Evolutionary conservation across 345 rosid genomes (phyloP).

Genomic region (Acer saccharum): DNA sequence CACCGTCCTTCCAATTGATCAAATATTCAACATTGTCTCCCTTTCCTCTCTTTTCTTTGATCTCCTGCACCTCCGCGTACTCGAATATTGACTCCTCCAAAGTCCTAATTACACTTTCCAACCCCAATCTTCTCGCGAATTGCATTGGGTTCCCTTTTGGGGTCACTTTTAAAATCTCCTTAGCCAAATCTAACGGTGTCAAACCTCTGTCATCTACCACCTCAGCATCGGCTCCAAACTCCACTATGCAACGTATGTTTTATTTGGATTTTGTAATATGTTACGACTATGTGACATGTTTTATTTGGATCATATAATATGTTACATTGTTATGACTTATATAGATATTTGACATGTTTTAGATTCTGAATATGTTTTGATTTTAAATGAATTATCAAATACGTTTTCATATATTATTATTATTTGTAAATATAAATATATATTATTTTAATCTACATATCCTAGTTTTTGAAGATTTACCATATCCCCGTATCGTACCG

Average conservation of each 20-base stretch:
- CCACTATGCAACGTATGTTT: slow-evolving; percentile 65
- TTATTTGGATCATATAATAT: too few species aligned
- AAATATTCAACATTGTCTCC: slow-evolving; percentile 69
- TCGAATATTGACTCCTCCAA: slow-evolving; percentile 66
- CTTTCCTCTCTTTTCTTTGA: slow-evolving; percentile 80
- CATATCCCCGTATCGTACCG: too few species aligned
- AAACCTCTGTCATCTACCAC: slow-evolving; percentile 66
- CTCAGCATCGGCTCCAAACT: slow-evolving; percentile 74
- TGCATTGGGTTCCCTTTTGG: slow-evolving; percentile 86
- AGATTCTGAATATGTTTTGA: too few species aligned
- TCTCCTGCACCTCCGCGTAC: slow-evolving; percentile 81
- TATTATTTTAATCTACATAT: too few species aligned
- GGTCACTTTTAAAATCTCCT: slow-evolving; percentile 65
- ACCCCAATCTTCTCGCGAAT: slow-evolving; percentile 71
- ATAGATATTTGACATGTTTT: too few species aligned
- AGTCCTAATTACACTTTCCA: slow-evolving; percentile 56
- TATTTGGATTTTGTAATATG: too few species aligned
- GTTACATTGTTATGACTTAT: too few species aligned
- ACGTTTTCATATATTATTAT: too few species aligned
- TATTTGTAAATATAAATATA: too few species aligned
- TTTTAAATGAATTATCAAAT: too few species aligned
- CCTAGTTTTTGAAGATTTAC: too few species aligned
- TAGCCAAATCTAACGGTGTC: slow-evolving; percentile 71
- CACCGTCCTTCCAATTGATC: slow-evolving; percentile 85
- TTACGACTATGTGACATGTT: too few species aligned